phyloP scores from a whole-genome alignment of 345 rosid genomes.

The Rhodamnia rubescens region DNA sequence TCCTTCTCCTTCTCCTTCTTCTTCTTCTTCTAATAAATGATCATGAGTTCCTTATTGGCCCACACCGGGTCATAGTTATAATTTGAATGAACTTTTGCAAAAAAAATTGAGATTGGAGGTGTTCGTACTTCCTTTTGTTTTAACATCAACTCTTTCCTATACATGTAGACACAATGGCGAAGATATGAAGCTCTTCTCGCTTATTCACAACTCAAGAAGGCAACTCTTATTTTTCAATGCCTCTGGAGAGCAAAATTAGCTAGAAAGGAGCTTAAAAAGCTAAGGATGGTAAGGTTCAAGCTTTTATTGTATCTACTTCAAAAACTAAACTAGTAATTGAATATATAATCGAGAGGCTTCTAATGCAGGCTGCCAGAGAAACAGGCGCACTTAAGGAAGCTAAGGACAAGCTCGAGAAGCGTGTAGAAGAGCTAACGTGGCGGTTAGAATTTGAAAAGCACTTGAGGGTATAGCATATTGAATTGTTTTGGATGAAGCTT shows the following conservation, averaged over 20 bases:
- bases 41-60: background rate
- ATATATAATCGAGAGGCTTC: slow-evolving; percentile 25
- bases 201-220: slow-evolving; percentile 45
- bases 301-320: background rate
- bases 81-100: background rate
- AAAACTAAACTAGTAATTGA: background rate
- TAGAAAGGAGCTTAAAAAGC: slow-evolving; percentile 76
- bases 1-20: background rate
- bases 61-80: background rate
- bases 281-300: slow-evolving; percentile 59
- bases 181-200: slow-evolving; percentile 28
- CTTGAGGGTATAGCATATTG: slow-evolving; percentile 49
- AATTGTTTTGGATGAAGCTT: slow-evolving; percentile 28
- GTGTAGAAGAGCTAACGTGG: slow-evolving; percentile 94
- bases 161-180: slow-evolving; percentile 35
- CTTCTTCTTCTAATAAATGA: background rate
- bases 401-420: slow-evolving; percentile 97
- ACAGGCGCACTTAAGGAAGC: slow-evolving; percentile 99
- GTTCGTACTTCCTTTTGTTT: background rate
- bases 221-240: slow-evolving; percentile 77
- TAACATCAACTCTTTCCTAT: slow-evolving; percentile 2
- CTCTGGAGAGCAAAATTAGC: slow-evolving; percentile 94
- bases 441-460: slow-evolving; percentile 93
- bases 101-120: background rate
- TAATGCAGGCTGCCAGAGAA: slow-evolving; percentile 77